A percentile compares a stretch with the other conserved stretches of the same genome.
These are phyloP conservation scores for Protomyces macrosporus DNA, from an alignment of 1,139 yeast genomes.

Conservation along the genomic window DNA sequence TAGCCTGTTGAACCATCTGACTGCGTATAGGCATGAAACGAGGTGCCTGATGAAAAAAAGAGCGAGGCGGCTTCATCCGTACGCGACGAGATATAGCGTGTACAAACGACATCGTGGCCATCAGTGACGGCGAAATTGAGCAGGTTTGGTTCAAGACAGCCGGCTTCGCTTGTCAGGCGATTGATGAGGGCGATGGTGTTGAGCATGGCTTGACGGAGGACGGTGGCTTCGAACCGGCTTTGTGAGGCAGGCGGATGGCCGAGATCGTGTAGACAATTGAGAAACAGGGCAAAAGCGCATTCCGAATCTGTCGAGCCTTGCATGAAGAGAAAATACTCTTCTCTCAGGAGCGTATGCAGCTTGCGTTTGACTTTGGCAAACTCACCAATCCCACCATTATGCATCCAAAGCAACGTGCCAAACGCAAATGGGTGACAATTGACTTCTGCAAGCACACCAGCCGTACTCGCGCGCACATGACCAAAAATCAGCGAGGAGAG, in stretches of 20 bases:
- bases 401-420: constrained; percentile 51
- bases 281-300: constrained; percentile 82
- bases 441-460: constrained; percentile 87
- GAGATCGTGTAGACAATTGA: constrained; percentile 68
- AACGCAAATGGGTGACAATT: constrained; percentile 73
- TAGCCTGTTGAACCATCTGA: constrained; percentile 55
- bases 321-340: constrained; percentile 68
- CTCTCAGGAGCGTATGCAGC: constrained; percentile 66
- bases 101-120: constrained; percentile 80
- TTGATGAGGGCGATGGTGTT: constrained; percentile 69
- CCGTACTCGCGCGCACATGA: constrained; percentile 92
- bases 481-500: constrained; percentile 81
- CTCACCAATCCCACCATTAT: constrained; percentile 47
- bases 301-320: constrained; percentile 97
- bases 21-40: constrained; percentile 82
- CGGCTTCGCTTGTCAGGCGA: constrained; percentile 57
- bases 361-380: constrained; percentile 68
- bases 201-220: constrained; percentile 62
- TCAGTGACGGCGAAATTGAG: constrained; percentile 93
- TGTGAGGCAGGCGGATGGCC: constrained; percentile 63
- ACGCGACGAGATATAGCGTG: constrained; percentile 80
- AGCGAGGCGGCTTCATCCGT: constrained; percentile 94
- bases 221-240: constrained; percentile 50
- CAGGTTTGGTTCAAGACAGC: constrained; percentile 67
- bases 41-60: constrained; percentile 80